Base-by-base conservation (phyloP, 306 rosid genomes). In the Fragaria iinumae region DNA sequence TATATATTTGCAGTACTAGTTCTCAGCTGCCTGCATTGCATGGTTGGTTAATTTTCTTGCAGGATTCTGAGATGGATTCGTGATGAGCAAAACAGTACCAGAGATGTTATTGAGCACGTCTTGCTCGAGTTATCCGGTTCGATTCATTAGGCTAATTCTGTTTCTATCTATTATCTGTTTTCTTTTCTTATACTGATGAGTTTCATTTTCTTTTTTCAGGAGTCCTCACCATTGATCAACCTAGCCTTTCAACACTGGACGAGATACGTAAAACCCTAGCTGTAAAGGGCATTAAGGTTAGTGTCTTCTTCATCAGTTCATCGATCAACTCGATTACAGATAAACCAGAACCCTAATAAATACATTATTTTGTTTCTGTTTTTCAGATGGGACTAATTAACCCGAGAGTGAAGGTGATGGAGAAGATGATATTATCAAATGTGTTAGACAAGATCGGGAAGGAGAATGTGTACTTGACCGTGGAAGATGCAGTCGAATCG, bases 361-460 rank as follows among this genome's bases (percentile, higher is more conserved):
- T 11, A 44, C 45, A 43, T 43, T 43, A 0, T 18, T 72, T 8
- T 16, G 20, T 50, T 18, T 41, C 11, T 44, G 23, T 34, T 44
- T 16, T 44, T 75, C 60, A 94, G 97, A 57, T 87, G 84, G 80
- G 71, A 18, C 56, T 95, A 0, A 83, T 92, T 65, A 95, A 95
- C 81, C 99, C 99, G 25, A 92, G 97, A 68, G 0, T 87, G 5
- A 88, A 80, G 64, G 97, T 95, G 34, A 83, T 90, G 95, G 99
- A 95, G 84, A 95, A 89, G 89, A 75, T 95, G 79, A 43, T 86
- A 27, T 45, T 52, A 38, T 91, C 97, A 0, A 63, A 86, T 13
- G 86, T 89, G 79, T 68, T 90, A 34, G 90, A 88, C 50, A 82
- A 73, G 64, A 53, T 92, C 41, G 97, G 97, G 29, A 92, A 84